Evolutionary conservation across 257 asterid species (phyloP), one percentile per base, ranked within the genome.

Genomic region (Solanum stenotomum): DNA sequence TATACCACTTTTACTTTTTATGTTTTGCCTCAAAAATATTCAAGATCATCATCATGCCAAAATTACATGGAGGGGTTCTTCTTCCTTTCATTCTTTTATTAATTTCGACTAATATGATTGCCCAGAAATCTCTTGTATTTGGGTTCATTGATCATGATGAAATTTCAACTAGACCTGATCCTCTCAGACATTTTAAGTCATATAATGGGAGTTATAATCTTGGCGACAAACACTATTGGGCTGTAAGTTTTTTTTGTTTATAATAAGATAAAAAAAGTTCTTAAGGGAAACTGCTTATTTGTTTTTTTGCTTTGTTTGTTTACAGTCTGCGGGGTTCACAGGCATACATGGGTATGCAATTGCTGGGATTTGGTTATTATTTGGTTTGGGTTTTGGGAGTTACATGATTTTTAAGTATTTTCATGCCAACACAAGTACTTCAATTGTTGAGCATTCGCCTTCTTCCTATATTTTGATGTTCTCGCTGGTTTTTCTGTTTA

Each of bases 191-290:
- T 27, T 90, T 91, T 87, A 93, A 87, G 83, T 81, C 87, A 5
- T 91, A 90, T 42, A 87, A 86, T 38, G 94, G 94, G 72, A 88
- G 52, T 90, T 93, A 89, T 87, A 93, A 94, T 88, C 82, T 94
- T 90, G 86, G 91, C 22, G 86, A 90, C 89, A 92, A 87, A 70
- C 95, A 94, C 87, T 94, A 93, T 90, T 94, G 96, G 96, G 95
- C 93, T 68, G 94, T 94, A 89, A 91, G 96, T 27, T 27, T n/a
- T 2, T 6, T 46, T 52, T 52, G 1, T 18, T 40, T 29, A 10
- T 70, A 6, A 31, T 37, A 78, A 6, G n/a, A 70, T 72, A 35
- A 84, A 5, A 52, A 22, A 27, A 20, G 34, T 59, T 40, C 20
- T 79, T 15, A 37, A 1, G 38, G 3, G 18, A 29, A 81, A 40